Base-by-base conservation (phyloP, 2,329 filamentous ascomycete genomes). In the Paecilomyces dactylethromorphus region DNA sequence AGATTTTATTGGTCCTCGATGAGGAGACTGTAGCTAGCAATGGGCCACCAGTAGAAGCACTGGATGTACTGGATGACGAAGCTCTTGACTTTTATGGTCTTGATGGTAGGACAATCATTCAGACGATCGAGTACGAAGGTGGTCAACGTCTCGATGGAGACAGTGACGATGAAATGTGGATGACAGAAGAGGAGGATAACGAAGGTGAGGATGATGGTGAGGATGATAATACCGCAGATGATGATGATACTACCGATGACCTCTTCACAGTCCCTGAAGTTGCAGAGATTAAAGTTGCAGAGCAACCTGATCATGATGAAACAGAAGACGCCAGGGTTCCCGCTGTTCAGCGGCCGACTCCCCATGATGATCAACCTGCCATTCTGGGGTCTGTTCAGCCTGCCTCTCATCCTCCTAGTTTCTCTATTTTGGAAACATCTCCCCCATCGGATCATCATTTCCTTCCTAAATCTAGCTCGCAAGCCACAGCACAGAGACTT, bases 381-480 rank as follows among this genome's bases (percentile, higher is more conserved):
- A 54, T 54, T 24, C 51, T 56, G 7, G 56, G 55, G 18, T 59
- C 58, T 31, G 22, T 50, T 18, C 26, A 32, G n/a, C 58, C 62
- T 22, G 32, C 55, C 11, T 60, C 50, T 2, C 56, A 60, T 53
- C 74, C 75, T 52, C 60, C 69, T 11, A 67, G 65, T 11, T 78
- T 78, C 59, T 56, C 59, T 22, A 58, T 78, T 21, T 71, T 82
- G 3, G 78, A 84, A 39, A 64, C 73, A 3, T 45, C 65, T 2
- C 72, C 77, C 24, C 79, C 81, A 15, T 33, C 65, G 2, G 71
- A 78, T 53, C 78, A 83, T 60, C 74, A 75, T 35, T 83, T 73
- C 57, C 58, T 67, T 45, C 58, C 53, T n/a, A 63, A 57, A 21
- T 54, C 54, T n/a, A 35, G 52, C 68, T 76, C 57, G 71, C 60